Conservation (phyloP, 1,139 yeast species). For the Chernovozyma aurita region DNA sequence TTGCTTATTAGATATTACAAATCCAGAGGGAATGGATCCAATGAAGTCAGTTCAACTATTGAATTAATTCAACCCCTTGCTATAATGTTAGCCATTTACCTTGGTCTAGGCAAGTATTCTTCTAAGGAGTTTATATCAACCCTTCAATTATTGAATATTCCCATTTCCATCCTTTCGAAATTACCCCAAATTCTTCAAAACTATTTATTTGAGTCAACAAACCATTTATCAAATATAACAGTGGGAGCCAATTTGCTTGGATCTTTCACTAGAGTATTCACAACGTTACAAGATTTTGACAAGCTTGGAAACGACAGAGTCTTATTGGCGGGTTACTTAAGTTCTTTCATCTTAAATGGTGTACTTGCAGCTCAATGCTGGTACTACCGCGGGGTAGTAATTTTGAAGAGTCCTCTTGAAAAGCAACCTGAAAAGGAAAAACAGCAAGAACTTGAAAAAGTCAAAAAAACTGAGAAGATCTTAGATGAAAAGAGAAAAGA, state of each 20-base stretch:
- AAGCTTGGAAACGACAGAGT: slow-evolving; percentile 26
- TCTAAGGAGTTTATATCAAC: slow-evolving; percentile 27
- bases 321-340: slow-evolving; percentile 32
- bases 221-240: slow-evolving; percentile 50
- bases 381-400: slow-evolving; percentile 19
- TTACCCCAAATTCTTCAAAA: slow-evolving; percentile 54
- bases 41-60: slow-evolving; percentile 14
- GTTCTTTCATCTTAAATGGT: slow-evolving; percentile 30
- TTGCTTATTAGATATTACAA: slow-evolving; percentile 36
- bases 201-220: slow-evolving; percentile 45
- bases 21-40: slow-evolving; percentile 19
- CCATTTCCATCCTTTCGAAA: slow-evolving; percentile 49
- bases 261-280: slow-evolving; percentile 52
- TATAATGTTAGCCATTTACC: slow-evolving; percentile 22
- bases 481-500: too few species aligned
- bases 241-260: slow-evolving; percentile 55
- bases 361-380: slow-evolving; percentile 31
- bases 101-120: slow-evolving; percentile 29
- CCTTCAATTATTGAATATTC: slow-evolving; percentile 50
- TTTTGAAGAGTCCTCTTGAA: too few species aligned
- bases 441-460: too few species aligned
- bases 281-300: slow-evolving; percentile 39
- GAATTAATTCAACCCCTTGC: slow-evolving; percentile 25
- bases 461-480: too few species aligned
- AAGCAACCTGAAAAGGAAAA: too few species aligned